Percentiles rank a stretch among this genome's conserved stretches.
These are phyloP conservation scores for Linnemannia elongata DNA, from an alignment of 192 early-diverging fungal genomes.

Conservation along the genomic window DNA sequence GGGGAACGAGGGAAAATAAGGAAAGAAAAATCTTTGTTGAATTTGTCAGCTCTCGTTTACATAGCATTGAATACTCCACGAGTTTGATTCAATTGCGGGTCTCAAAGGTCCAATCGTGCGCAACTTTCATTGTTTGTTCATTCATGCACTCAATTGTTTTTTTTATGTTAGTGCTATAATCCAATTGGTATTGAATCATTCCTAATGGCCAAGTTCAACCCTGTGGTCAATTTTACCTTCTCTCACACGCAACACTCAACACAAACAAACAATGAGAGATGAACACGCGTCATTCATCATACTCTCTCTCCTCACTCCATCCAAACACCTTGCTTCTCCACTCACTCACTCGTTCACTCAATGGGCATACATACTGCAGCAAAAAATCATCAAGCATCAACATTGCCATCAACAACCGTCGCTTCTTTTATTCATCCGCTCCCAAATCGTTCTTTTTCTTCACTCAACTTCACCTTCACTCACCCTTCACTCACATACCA, in stretches of 20 bases:
- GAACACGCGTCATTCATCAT: neutral
- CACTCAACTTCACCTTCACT: neutral
- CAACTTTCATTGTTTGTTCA: neutral
- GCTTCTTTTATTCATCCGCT: constrained; percentile 5
- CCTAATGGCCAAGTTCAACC: constrained; percentile 1
- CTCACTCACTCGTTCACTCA: too few relatives aligned
- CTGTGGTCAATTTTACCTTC: neutral
- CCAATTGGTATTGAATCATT: neutral
- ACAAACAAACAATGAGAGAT: neutral
- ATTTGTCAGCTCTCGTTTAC: constrained; percentile 22
- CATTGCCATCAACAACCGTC: neutral
- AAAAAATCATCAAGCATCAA: neutral
- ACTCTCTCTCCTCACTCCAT: neutral
- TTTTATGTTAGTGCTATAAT: neutral
- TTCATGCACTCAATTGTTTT: neutral
- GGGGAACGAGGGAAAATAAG: neutral
- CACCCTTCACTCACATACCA: neutral
- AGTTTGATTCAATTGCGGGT: neutral
- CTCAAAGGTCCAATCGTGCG: constrained; percentile 2
- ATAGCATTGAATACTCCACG: neutral
- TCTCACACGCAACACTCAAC: neutral
- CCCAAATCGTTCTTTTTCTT: neutral
- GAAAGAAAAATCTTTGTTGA: constrained; percentile 2
- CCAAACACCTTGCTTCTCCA: neutral
- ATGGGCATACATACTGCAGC: neutral